These are phyloP conservation scores for Sugiyamaella smithiae DNA, from an alignment of 805 yeast species.

Conservation along the genomic window DNA sequence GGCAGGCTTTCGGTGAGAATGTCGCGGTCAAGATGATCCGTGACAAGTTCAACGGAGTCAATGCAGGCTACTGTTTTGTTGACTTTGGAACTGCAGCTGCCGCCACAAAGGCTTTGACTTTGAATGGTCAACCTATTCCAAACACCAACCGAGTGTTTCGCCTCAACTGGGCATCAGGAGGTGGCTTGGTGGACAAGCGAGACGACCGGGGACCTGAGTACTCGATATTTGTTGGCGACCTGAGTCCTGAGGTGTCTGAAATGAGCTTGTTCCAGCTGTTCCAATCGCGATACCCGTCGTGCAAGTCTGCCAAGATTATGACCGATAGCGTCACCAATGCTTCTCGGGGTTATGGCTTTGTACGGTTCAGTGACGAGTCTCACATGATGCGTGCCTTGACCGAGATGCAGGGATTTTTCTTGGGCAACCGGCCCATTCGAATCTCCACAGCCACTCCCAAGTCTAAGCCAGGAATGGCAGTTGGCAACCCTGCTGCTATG, in stretches of 20 bases:
- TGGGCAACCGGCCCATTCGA: conserved; percentile 73
- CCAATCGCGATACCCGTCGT: conserved; percentile 65
- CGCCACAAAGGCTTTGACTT: conserved; percentile 62
- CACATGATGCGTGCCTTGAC: conserved; percentile 69
- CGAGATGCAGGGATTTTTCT: conserved; percentile 77
- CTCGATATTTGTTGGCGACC: conserved; percentile 84
- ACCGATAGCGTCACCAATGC: conserved; percentile 64
- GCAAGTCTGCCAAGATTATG: conserved; percentile 76
- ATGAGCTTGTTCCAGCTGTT: conserved; percentile 61
- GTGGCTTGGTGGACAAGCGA: conserved; percentile 33
- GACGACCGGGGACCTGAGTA: conserved; percentile 43
- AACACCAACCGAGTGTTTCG: conserved; percentile 56
- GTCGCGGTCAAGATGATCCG: conserved; percentile 67
- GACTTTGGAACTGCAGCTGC: conserved; percentile 60
- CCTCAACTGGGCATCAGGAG: conserved; percentile 78
- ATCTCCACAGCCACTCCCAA: conserved; percentile 68
- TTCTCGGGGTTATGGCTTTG: conserved; percentile 87
- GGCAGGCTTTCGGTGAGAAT: conserved; percentile 68
- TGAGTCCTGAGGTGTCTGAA: conserved; percentile 72
- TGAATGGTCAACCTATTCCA: conserved; percentile 70
- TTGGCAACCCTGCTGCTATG: conserved; percentile 1
- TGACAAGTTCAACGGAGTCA: conserved; percentile 49
- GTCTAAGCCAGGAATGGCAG: conserved; percentile 33
- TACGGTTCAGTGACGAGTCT: conserved; percentile 62
- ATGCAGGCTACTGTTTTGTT: conserved; percentile 78